Percentiles rank a stretch among this genome's conserved stretches.
phyloP scores from a whole-genome alignment of 2,329 filamentous ascomycete genomes.

The Dissoconium aciculare region DNA sequence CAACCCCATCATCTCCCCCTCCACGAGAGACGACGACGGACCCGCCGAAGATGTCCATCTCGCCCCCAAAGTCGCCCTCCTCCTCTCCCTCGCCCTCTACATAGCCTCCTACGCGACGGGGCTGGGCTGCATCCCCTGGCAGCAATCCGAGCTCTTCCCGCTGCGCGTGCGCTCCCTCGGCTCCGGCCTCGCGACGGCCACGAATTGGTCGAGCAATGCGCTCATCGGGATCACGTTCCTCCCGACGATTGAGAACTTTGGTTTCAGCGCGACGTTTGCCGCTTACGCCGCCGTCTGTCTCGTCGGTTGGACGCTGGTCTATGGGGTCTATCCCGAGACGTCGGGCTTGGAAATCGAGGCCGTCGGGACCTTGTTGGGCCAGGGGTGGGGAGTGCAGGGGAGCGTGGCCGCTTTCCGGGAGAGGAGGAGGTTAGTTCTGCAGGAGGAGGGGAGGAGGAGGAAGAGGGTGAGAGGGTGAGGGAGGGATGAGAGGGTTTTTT shows the following conservation, averaged over 20 bases:
- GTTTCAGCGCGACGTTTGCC: constrained; percentile 62
- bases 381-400: constrained; percentile 50
- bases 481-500: too few species aligned
- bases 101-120: constrained; percentile 77
- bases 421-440: constrained; percentile 3
- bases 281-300: constrained; percentile 62
- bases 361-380: constrained; percentile 52
- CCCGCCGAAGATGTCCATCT: constrained; percentile 10
- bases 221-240: constrained; percentile 74
- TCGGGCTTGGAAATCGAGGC: constrained; percentile 70
- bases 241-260: constrained; percentile 66
- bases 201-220: constrained; percentile 81
- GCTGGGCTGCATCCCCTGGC: constrained; percentile 87
- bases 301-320: constrained; percentile 46
- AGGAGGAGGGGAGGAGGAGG: not conserved
- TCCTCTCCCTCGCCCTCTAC: constrained; percentile 65
- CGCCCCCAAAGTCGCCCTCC: constrained; percentile 39
- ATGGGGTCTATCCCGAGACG: constrained; percentile 73
- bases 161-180: constrained; percentile 58
- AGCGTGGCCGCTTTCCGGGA: constrained; percentile 8
- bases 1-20: too few species aligned
- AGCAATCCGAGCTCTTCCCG: constrained; percentile 79
- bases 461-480: not conserved
- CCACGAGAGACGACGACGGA: constrained; percentile 13
- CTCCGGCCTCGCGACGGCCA: constrained; percentile 59